Evolutionary conservation across 805 yeast species (phyloP).

Genomic region (Candida glaebosa): DNA sequence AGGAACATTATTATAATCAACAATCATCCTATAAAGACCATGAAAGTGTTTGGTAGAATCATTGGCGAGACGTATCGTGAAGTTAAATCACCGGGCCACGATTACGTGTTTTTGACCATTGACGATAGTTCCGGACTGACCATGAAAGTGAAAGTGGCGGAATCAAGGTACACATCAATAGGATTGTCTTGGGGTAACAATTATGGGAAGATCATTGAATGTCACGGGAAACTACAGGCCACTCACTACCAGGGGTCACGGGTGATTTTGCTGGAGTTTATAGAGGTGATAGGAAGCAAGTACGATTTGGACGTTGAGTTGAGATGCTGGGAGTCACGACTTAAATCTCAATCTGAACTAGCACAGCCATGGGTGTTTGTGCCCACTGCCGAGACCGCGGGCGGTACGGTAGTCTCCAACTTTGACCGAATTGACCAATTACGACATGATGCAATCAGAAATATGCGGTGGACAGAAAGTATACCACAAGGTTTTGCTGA

Average conservation of each 20-base stretch:
- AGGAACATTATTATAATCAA: conserved; percentile 18
- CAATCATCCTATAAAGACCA: conserved; percentile 31
- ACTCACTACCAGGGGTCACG: not conserved
- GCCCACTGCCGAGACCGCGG: conserved; percentile 7
- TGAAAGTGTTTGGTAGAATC: conserved; percentile 26
- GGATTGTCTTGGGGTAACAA: conserved; percentile 15
- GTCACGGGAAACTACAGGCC: conserved; percentile 14
- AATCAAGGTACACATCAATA: conserved; percentile 8
- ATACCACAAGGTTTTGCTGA: not conserved
- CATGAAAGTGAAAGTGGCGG: conserved; percentile 19
- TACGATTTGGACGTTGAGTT: conserved; percentile 23
- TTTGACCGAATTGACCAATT: not conserved
- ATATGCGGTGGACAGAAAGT: conserved; percentile 2
- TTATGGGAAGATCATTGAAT: conserved; percentile 25
- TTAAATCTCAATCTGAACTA: conserved; percentile 18
- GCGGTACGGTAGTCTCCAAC: not conserved
- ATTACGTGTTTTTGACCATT: conserved; percentile 18
- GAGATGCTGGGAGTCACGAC: conserved; percentile 23
- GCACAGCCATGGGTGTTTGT: conserved; percentile 24
- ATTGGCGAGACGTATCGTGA: conserved; percentile 19
- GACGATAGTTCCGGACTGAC: conserved; percentile 39
- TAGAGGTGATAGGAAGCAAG: conserved; percentile 14
- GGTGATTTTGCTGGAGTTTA: conserved; percentile 6
- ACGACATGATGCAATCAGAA: conserved; percentile 2
- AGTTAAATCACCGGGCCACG: conserved; percentile 4